Evolutionary conservation across 768 basidiomycete genomes (phyloP).

Genomic region (Boletus rubescentipes): DNA sequence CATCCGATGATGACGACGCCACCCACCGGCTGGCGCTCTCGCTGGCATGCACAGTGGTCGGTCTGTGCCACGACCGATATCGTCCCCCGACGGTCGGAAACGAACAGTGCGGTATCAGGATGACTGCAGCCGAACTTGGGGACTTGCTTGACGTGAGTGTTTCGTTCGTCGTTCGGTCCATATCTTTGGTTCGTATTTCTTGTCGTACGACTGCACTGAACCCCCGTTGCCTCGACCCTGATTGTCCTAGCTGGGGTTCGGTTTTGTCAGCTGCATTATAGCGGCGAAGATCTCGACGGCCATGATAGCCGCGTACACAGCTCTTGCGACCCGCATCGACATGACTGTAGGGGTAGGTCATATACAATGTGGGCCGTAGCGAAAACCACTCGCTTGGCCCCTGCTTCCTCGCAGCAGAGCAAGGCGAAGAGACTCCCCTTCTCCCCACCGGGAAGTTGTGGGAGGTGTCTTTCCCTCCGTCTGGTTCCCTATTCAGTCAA

Average conservation of each 20-base stretch:
- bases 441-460: slow-evolving; percentile 1
- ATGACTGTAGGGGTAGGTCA: background rate
- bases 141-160: slow-evolving; percentile 34
- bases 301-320: slow-evolving; percentile 5
- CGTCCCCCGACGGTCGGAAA: slow-evolving; percentile 1
- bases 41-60: slow-evolving; percentile 24
- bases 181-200: background rate
- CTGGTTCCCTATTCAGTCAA: slow-evolving; percentile 9
- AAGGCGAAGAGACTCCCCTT: slow-evolving; percentile 5
- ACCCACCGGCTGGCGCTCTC: slow-evolving; percentile 17
- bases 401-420: slow-evolving; percentile 5
- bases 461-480: background rate
- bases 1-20: slow-evolving; percentile 2
- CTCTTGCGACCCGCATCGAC: slow-evolving; percentile 15
- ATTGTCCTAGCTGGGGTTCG: slow-evolving; percentile 3
- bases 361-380: background rate
- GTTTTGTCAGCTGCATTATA: slow-evolving; percentile 7
- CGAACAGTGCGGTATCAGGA: slow-evolving; percentile 14
- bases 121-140: slow-evolving; percentile 32
- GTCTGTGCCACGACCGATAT: slow-evolving; percentile 26
- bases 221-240: slow-evolving; percentile 20
- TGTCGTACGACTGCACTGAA: background rate
- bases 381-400: background rate
- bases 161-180: background rate
- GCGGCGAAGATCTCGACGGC: slow-evolving; percentile 17